Base-by-base conservation (phyloP, 208 protist species). In the Polymyxa betae region DNA sequence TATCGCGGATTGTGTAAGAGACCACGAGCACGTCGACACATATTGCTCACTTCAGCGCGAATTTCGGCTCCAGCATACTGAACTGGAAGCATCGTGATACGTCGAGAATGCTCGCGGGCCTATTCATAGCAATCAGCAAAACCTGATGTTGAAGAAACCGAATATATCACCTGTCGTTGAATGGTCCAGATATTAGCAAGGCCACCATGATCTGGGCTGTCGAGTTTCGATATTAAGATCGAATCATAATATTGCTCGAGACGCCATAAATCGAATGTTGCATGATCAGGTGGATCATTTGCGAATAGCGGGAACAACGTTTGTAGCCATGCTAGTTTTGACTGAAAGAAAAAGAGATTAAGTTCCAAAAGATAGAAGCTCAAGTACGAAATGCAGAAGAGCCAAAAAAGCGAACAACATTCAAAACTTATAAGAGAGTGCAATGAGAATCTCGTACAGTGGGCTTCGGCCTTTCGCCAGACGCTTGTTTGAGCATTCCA, bases 301-400 rank as follows among this genome's bases (percentile, higher is more conserved):
- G 72, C 5, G 40, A 82, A 82, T 43, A 82, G n/a, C 40, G 72
- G 72, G 35, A 38, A 82, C 16, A 82, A 43, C 35, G n/a, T 82
- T 82, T 82, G 72, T 43, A 82, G 40, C 72, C 72, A 82, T 5
- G 72, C 72, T n/a, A 82, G 35, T n/a, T 82, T 82, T 45, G 72
- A 82, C 72, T 82, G 24, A 60, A 82, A 5, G 72, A 5, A 29
- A 60, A 60, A 60, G 5, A 60, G 12, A 60, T 60, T 29, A 60
- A 5, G 5, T 5, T 60, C 49, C 49, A 29, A 60, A 24, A 60
- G 49, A 24, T 29, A 60, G 24, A 60, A 60, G 24, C 5, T 29
- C 49, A 24, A 60, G 24, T 24, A 5, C 24, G 49, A 5, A 24
- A 60, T 60, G 5, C 12, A 29, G 49, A 60, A 60, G 24, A 60